phyloP scores from a whole-genome alignment of 2,329 filamentous ascomycete species.

The Zymoseptoria tritici region DNA sequence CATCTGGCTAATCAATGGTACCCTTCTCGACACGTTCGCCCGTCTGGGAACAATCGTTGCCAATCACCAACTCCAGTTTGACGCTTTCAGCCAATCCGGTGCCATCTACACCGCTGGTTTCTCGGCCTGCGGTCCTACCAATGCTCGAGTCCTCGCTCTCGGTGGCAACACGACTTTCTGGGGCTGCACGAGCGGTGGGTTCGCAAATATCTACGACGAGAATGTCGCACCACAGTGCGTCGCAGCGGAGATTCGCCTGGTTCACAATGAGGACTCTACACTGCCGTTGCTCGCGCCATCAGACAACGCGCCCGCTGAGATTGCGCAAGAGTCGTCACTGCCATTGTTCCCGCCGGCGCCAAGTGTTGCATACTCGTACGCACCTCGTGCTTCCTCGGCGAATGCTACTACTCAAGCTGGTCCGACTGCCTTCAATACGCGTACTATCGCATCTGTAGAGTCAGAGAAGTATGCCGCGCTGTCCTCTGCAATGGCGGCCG shows the following conservation, averaged over 20 bases:
- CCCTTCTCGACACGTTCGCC: constrained; percentile 55
- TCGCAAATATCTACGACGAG: constrained; percentile 74
- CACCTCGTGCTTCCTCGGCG: background rate
- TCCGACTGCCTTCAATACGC: background rate
- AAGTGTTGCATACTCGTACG: background rate
- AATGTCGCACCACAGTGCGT: background rate
- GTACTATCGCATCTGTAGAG: background rate
- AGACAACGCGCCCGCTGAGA: background rate
- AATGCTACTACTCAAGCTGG: background rate
- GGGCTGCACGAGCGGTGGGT: constrained; percentile 64
- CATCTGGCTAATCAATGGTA: constrained; percentile 48
- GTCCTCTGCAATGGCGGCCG: background rate
- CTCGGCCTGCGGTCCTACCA: constrained; percentile 49
- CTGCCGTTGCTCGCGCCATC: background rate
- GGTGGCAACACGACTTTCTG: constrained; percentile 62
- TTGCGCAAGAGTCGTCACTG: background rate
- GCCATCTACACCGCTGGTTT: constrained; percentile 69
- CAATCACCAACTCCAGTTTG: constrained; percentile 76
- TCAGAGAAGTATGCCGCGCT: background rate
- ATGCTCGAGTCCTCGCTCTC: constrained; percentile 60
- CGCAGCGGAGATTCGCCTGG: background rate
- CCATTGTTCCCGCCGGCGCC: background rate
- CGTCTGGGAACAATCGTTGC: constrained; percentile 71
- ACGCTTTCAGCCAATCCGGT: constrained; percentile 57
- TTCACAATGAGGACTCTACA: background rate